phyloP scores from a whole-genome alignment of 2,329 filamentous ascomycete species.

The Exophiala sp. region DNA sequence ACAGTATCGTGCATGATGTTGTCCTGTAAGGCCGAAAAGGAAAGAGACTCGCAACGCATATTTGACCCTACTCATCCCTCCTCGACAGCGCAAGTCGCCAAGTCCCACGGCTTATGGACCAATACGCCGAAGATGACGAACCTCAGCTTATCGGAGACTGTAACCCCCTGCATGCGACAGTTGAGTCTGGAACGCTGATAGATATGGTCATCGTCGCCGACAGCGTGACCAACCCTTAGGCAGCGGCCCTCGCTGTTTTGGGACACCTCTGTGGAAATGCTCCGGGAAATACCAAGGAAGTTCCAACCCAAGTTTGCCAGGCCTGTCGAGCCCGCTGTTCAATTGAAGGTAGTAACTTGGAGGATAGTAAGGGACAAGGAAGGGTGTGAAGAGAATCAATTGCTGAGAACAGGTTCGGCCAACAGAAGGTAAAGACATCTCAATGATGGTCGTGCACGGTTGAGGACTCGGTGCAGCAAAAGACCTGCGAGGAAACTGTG shows the following conservation, averaged over 20 bases:
- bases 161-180: slow-evolving; percentile 45
- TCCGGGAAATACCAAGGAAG: slow-evolving; percentile 37
- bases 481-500: too few relatives aligned
- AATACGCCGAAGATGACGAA: too few relatives aligned
- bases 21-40: too few relatives aligned
- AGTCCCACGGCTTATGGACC: too few relatives aligned
- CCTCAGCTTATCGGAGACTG: slow-evolving; percentile 48
- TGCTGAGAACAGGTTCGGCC: slow-evolving; percentile 32
- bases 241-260: slow-evolving; percentile 42
- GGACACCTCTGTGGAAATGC: slow-evolving; percentile 39
- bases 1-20: too few relatives aligned
- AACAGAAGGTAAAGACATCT: not conserved
- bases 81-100: too few relatives aligned
- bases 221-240: slow-evolving; percentile 46
- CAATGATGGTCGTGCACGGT: not conserved
- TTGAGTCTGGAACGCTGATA: slow-evolving; percentile 39
- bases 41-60: too few relatives aligned
- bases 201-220: slow-evolving; percentile 45
- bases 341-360: slow-evolving; percentile 64
- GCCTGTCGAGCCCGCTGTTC: slow-evolving; percentile 49
- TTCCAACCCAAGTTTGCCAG: slow-evolving; percentile 45
- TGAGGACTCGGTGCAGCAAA: not conserved
- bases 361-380: slow-evolving; percentile 49
- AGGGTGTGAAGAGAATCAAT: slow-evolving; percentile 61
- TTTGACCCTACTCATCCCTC: too few relatives aligned